phyloP scores from a whole-genome alignment of 352 stramenopile species.

The Phytophthora cryptogea region DNA sequence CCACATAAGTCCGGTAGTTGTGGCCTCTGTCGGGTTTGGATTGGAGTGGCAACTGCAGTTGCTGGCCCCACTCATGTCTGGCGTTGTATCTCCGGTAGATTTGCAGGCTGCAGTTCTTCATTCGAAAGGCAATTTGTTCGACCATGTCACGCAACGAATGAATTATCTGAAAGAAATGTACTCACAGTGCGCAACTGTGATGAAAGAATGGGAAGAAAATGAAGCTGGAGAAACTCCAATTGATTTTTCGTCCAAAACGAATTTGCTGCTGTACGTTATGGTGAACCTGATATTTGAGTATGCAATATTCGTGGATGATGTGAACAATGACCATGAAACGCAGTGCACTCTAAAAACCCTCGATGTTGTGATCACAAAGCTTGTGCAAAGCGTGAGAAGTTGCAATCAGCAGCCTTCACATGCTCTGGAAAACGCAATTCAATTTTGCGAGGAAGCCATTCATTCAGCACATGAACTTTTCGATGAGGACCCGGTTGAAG shows the following conservation, averaged over 20 bases:
- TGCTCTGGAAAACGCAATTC: slow-evolving; percentile 20
- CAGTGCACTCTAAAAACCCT: slow-evolving; percentile 12
- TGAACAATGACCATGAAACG: slow-evolving; percentile 18
- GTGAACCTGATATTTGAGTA: slow-evolving; percentile 56
- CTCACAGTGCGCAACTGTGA: slow-evolving; percentile 23
- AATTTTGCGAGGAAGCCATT: slow-evolving; percentile 28
- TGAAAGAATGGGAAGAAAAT: slow-evolving; percentile 33
- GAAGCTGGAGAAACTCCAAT: slow-evolving; percentile 19
- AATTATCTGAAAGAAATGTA: slow-evolving; percentile 28
- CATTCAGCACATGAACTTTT: slow-evolving; percentile 18
- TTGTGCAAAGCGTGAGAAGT: slow-evolving; percentile 15
- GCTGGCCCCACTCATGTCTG: slow-evolving; percentile 39
- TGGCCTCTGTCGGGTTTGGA: slow-evolving; percentile 34
- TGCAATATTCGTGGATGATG: slow-evolving; percentile 34
- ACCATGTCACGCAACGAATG: slow-evolving; percentile 32
- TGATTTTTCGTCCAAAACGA: slow-evolving; percentile 45
- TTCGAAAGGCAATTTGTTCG: slow-evolving; percentile 50
- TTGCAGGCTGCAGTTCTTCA: slow-evolving; percentile 44
- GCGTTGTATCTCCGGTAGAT: slow-evolving; percentile 21
- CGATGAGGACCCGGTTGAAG: not conserved
- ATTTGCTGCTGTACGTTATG: slow-evolving; percentile 39
- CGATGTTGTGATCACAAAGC: slow-evolving; percentile 20
- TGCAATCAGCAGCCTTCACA: not conserved
- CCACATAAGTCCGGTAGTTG: slow-evolving; percentile 6
- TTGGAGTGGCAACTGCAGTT: slow-evolving; percentile 57